phyloP scores from a whole-genome alignment of 2,329 filamentous ascomycete species.

The Cordyceps cicadae region DNA sequence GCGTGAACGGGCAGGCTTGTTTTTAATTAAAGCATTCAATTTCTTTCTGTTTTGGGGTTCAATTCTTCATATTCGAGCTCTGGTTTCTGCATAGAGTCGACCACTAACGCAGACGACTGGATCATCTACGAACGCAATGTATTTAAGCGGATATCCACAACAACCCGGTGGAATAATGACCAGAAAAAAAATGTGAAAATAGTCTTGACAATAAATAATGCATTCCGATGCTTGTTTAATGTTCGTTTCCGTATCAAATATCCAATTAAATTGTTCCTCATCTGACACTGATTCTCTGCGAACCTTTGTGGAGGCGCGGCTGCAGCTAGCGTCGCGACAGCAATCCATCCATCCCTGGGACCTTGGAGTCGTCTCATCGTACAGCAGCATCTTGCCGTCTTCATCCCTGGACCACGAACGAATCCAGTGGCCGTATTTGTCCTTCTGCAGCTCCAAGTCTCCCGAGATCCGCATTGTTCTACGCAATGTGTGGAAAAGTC shows the following conservation, averaged over 20 bases:
- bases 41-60: neutral
- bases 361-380: neutral
- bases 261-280: neutral
- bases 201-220: neutral
- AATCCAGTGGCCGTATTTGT: neutral
- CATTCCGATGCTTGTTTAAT: neutral
- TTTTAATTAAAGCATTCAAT: neutral
- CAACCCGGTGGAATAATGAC: constrained; percentile 2
- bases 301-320: constrained; percentile 3
- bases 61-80: neutral
- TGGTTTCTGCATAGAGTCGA: neutral
- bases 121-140: constrained; percentile 2
- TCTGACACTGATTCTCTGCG: neutral
- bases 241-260: too few species aligned
- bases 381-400: neutral
- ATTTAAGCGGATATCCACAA: constrained; percentile 1
- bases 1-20: neutral
- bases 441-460: neutral
- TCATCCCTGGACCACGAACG: neutral
- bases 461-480: too few species aligned
- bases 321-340: neutral
- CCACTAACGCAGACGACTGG: neutral
- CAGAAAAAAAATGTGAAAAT: neutral
- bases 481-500: neutral
- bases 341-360: neutral